Conservation (phyloP, 1,284 basidiomycete species). For the Ustilago tritici region DNA sequence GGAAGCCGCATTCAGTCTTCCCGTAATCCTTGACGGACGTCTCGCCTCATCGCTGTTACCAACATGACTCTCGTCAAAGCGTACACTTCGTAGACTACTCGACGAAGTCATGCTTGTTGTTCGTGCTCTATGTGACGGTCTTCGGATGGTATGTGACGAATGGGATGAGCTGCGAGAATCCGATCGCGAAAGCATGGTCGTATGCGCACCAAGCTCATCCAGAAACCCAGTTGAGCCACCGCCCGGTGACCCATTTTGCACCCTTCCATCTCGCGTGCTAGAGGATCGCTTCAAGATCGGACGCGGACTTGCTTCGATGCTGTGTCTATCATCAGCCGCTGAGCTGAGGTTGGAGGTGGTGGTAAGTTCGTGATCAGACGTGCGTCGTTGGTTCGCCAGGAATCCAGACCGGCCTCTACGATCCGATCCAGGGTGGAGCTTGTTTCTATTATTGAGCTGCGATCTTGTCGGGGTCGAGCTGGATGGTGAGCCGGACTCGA, state of each 20-base stretch:
- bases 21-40: conserved; percentile 18
- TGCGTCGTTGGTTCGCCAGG: conserved; percentile 21
- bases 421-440: not conserved
- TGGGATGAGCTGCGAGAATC: conserved; percentile 48
- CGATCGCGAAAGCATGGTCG: conserved; percentile 39
- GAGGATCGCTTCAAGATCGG: conserved; percentile 44
- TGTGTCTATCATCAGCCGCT: conserved; percentile 10
- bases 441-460: conserved; percentile 4
- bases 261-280: conserved; percentile 27
- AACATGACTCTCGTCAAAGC: conserved; percentile 40
- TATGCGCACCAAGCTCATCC: conserved; percentile 33
- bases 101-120: conserved; percentile 46
- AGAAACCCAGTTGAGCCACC: conserved; percentile 16
- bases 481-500: conserved; percentile 13
- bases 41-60: conserved; percentile 12
- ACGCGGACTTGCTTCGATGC: conserved; percentile 30
- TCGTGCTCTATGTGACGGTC: conserved; percentile 33
- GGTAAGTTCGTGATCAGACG: conserved; percentile 31
- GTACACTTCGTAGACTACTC: conserved; percentile 36
- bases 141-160: conserved; percentile 41
- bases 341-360: conserved; percentile 7
- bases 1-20: conserved; percentile 27
- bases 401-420: conserved; percentile 23
- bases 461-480: conserved; percentile 17
- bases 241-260: conserved; percentile 21